A percentile compares a stretch with the other conserved stretches of the same genome.
Conservation (phyloP, 108 stramenopile genomes). For the Nannochloropsis gaditana region DNA sequence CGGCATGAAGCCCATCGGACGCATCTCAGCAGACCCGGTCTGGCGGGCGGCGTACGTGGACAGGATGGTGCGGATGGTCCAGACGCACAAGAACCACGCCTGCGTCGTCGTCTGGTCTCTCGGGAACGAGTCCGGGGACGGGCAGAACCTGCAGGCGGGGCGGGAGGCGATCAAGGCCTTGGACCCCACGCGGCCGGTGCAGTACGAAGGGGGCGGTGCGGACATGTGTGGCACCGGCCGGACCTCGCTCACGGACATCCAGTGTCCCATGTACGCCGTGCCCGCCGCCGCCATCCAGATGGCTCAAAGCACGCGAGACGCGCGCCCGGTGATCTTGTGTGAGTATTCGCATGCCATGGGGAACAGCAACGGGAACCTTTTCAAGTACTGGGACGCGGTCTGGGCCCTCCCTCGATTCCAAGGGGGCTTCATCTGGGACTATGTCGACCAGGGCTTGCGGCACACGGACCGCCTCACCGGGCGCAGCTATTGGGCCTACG, state of each 20-base stretch:
- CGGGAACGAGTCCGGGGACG: slow-evolving; percentile 86
- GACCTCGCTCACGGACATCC: slow-evolving; percentile 66
- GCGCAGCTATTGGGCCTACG: slow-evolving; percentile 67
- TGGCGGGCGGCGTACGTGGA: slow-evolving; percentile 68
- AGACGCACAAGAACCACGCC: slow-evolving; percentile 79
- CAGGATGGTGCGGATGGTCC: slow-evolving; percentile 66
- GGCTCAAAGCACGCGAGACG: slow-evolving; percentile 57
- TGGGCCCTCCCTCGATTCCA: slow-evolving; percentile 67
- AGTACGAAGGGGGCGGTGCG: slow-evolving; percentile 63
- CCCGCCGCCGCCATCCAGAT: slow-evolving; percentile 59
- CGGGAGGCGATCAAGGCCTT: slow-evolving; percentile 57
- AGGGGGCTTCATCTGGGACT: slow-evolving; percentile 97
- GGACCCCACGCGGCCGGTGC: slow-evolving; percentile 67
- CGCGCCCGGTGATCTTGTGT: slow-evolving; percentile 81
- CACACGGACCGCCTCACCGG: slow-evolving; percentile 26
- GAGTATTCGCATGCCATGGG: slow-evolving; percentile 95
- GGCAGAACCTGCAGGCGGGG: slow-evolving; percentile 59
- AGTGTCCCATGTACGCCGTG: slow-evolving; percentile 90
- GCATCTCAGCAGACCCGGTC: slow-evolving; percentile 45
- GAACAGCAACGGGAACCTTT: slow-evolving; percentile 78
- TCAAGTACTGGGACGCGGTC: slow-evolving; percentile 79
- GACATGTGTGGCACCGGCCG: slow-evolving; percentile 58
- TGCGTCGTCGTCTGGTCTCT: slow-evolving; percentile 81
- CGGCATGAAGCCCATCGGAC: slow-evolving; percentile 59
- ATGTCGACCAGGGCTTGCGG: slow-evolving; percentile 76